Evolutionary conservation across 2,329 filamentous ascomycete species (phyloP).

Genomic region (Bipolaris oryzae): DNA sequence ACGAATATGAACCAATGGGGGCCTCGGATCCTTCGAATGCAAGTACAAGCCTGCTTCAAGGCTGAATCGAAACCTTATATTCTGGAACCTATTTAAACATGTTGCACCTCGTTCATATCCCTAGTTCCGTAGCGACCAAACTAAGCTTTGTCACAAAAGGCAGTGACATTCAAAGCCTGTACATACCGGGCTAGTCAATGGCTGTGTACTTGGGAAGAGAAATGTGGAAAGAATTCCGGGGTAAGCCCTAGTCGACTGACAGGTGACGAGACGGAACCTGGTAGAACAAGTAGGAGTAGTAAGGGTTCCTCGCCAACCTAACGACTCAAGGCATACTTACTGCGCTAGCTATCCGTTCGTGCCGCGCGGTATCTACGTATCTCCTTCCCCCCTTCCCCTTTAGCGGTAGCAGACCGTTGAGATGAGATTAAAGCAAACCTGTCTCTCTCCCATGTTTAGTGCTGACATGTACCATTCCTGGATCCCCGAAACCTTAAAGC

Average conservation of each 20-base stretch:
- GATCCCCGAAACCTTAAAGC: conserved; percentile 1
- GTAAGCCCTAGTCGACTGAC: background rate
- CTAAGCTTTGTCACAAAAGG: background rate
- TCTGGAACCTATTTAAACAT: background rate
- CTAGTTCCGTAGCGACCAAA: background rate
- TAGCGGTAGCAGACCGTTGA: background rate
- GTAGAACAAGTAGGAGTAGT: background rate
- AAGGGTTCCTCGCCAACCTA: background rate
- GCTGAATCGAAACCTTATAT: background rate
- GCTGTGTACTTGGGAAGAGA: background rate
- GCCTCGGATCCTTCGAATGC: background rate
- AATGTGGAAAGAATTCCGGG: background rate
- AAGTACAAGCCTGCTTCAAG: background rate
- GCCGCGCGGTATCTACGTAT: background rate
- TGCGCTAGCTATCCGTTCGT: conserved; percentile 1
- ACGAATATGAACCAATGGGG: background rate
- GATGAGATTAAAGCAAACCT: background rate
- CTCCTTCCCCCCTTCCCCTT: too few relatives aligned
- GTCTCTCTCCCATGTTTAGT: background rate
- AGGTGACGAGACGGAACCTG: background rate
- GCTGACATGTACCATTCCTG: background rate
- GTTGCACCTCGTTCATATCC: background rate
- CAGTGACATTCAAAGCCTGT: too few relatives aligned
- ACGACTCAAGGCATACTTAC: background rate
- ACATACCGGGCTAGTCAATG: background rate